Conservation (phyloP, 2,329 filamentous ascomycete species). For the Alternaria alternata region DNA sequence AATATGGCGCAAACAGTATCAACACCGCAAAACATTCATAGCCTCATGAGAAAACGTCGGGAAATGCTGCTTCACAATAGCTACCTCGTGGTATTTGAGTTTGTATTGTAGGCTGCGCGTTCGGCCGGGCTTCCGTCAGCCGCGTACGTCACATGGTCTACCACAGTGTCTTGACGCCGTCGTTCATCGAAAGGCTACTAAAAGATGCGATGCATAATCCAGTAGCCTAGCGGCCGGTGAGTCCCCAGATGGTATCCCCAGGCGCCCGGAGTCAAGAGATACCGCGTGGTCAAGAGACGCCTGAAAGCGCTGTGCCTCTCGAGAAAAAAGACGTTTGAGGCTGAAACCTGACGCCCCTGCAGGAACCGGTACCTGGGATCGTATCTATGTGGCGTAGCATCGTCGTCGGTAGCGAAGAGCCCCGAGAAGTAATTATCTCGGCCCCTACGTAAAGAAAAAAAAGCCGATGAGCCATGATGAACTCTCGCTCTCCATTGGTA, state of each 20-base stretch:
- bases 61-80: not conserved
- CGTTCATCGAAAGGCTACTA: not conserved
- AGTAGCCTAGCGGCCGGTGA: not conserved
- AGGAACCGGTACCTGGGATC: not conserved
- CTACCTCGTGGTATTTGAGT: not conserved
- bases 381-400: not conserved
- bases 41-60: not conserved
- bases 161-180: not conserved
- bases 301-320: not conserved
- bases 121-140: not conserved
- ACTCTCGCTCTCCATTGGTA: not conserved
- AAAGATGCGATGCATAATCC: not conserved
- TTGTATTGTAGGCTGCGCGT: not conserved
- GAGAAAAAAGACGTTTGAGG: constrained; percentile 13
- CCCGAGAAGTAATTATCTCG: not conserved
- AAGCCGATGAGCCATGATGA: not conserved
- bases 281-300: not conserved
- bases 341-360: constrained; percentile 12
- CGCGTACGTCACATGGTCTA: not conserved
- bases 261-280: not conserved
- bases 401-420: not conserved
- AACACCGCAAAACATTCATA: not conserved
- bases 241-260: not conserved
- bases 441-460: not conserved
- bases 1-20: not conserved